phyloP scores from a whole-genome alignment of 768 basidiomycete species.

The Pleurotus eryngii region DNA sequence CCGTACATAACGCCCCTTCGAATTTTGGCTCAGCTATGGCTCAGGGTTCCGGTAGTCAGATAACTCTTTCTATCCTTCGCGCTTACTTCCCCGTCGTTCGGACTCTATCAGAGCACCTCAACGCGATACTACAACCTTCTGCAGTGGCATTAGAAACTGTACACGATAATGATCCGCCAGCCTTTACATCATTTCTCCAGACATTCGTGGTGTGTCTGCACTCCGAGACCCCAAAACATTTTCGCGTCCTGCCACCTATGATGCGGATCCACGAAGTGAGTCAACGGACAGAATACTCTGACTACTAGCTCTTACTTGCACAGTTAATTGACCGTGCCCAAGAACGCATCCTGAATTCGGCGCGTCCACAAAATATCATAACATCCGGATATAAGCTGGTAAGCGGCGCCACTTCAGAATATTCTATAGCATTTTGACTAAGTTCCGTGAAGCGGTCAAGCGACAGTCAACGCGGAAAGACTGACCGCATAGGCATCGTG shows the following conservation, averaged over 20 bases:
- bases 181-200: conserved; percentile 37
- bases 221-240: conserved; percentile 14
- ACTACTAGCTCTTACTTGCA: neutral
- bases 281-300: neutral
- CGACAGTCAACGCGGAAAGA: conserved; percentile 35
- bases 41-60: neutral
- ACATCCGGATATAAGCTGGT: conserved; percentile 65
- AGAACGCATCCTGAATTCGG: conserved; percentile 44
- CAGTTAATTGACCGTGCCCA: conserved; percentile 66
- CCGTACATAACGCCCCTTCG: no score
- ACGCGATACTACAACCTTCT: conserved; percentile 26
- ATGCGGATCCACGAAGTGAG: conserved; percentile 55
- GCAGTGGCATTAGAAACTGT: neutral
- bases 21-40: no score
- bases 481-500: conserved; percentile 41
- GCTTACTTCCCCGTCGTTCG: conserved; percentile 42
- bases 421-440: neutral
- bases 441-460: conserved; percentile 24
- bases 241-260: conserved; percentile 35
- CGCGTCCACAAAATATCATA: conserved; percentile 53
- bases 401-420: conserved; percentile 14
- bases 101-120: conserved; percentile 36
- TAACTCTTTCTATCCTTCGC: conserved; percentile 33
- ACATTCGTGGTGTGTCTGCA: conserved; percentile 44
- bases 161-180: conserved; percentile 17